Evolutionary conservation across 1,284 basidiomycete genomes (phyloP).

Genomic region (Sanguinoderma infundibulare): DNA sequence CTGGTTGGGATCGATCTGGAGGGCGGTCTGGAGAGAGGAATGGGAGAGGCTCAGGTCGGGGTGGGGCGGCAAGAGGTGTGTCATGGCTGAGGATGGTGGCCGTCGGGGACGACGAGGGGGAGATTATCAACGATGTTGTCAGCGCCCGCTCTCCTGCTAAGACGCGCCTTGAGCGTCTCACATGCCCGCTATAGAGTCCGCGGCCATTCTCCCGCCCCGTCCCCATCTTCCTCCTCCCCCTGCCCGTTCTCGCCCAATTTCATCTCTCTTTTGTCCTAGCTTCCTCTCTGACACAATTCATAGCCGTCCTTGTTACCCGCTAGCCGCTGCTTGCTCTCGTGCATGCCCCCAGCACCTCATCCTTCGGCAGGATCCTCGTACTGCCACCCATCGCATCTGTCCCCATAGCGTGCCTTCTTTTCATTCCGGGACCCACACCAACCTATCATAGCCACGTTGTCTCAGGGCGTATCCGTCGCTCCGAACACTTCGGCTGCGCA

Average conservation of each 20-base stretch:
- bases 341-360: too few relatives aligned
- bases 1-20: conserved; percentile 68
- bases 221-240: neutral
- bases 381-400: neutral
- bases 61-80: conserved; percentile 51
- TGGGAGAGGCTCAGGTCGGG: conserved; percentile 44
- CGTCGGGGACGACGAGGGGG: conserved; percentile 25
- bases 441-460: neutral
- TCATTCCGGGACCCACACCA: neutral
- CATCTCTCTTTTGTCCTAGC: neutral
- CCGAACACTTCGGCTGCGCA: too few relatives aligned
- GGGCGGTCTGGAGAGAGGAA: conserved; percentile 59
- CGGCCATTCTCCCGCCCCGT: conserved; percentile 2
- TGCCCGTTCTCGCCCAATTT: neutral
- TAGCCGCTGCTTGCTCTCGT: neutral
- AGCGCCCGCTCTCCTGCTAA: conserved; percentile 22
- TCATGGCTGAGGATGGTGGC: conserved; percentile 38
- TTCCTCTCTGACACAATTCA: neutral
- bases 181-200: conserved; percentile 18
- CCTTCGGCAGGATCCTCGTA: too few relatives aligned
- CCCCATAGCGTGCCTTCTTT: neutral
- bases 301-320: neutral
- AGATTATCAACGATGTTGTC: conserved; percentile 23
- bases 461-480: neutral
- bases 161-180: conserved; percentile 17